Evolutionary conservation across 306 rosid species (phyloP).

Genomic region (Inga laurina): DNA sequence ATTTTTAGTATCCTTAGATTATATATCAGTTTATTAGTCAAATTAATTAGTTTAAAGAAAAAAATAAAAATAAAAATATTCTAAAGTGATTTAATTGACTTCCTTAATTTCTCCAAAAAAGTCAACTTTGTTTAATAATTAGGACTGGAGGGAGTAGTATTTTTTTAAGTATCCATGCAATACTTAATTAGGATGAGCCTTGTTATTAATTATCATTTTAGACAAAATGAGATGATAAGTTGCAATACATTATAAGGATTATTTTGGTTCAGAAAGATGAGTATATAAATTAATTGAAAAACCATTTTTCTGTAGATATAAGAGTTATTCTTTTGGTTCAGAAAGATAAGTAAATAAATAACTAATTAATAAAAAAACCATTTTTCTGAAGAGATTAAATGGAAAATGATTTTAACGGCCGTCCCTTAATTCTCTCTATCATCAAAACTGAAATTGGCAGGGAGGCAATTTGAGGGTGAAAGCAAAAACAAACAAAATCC

Average conservation of each 20-base stretch:
- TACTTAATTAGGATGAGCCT: too few species aligned
- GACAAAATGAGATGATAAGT: background rate
- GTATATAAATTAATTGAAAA: background rate
- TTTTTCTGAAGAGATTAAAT: background rate
- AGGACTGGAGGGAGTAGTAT: too few species aligned
- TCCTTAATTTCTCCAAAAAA: too few species aligned
- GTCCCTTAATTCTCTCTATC: slow-evolving; percentile 16
- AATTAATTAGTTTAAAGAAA: too few species aligned
- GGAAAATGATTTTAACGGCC: background rate
- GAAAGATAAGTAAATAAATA: background rate
- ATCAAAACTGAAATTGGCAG: background rate
- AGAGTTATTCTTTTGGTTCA: too few species aligned
- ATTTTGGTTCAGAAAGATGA: background rate
- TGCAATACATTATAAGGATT: background rate
- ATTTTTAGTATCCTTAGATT: too few species aligned
- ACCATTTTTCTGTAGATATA: background rate
- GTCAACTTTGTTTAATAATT: too few species aligned
- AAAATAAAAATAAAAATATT: too few species aligned
- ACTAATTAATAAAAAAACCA: background rate
- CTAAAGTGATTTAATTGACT: too few species aligned
- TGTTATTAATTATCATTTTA: too few species aligned
- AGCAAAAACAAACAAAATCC: slow-evolving; percentile 21
- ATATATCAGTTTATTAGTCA: too few species aligned
- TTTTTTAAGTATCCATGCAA: too few species aligned
- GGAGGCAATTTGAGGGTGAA: background rate